Evolutionary conservation across 495 filamentous ascomycete genomes (phyloP).

Genomic region (Xylaria venustula): DNA sequence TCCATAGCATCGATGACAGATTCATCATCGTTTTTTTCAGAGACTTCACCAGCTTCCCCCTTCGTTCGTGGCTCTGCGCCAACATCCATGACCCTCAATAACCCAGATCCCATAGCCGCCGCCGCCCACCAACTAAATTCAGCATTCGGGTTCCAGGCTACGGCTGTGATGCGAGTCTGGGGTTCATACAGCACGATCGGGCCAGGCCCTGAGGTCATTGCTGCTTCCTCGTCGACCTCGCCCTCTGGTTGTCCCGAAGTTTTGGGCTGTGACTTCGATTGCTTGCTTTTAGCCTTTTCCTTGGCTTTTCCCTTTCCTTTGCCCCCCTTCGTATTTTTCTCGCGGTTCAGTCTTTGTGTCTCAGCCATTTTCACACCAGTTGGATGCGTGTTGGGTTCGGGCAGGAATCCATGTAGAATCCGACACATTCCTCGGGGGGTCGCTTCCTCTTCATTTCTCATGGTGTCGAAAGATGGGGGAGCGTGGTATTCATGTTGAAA

Average conservation of each 20-base stretch:
- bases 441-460: conserved; percentile 30
- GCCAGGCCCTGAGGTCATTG: conserved; percentile 31
- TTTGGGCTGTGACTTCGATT: conserved; percentile 3
- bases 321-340: conserved; percentile 47
- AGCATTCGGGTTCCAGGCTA: conserved; percentile 48
- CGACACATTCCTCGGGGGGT: conserved; percentile 62
- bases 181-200: conserved; percentile 43
- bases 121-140: conserved; percentile 53
- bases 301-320: conserved; percentile 54
- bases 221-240: conserved; percentile 24
- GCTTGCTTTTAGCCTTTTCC: conserved; percentile 51
- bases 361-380: conserved; percentile 60
- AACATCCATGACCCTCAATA: conserved; percentile 47
- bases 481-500: conserved; percentile 46
- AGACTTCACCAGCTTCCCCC: conserved; percentile 3
- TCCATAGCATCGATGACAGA: conserved; percentile 14
- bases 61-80: conserved; percentile 27
- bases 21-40: conserved; percentile 1
- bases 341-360: conserved; percentile 30
- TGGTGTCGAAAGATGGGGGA: not conserved
- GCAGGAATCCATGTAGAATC: conserved; percentile 42
- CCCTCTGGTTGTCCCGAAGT: conserved; percentile 42
- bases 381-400: conserved; percentile 63
- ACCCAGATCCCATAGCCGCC: conserved; percentile 48
- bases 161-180: conserved; percentile 41